These are phyloP conservation scores for Kwoniella dendrophila DNA, from an alignment of 768 basidiomycete genomes.

Conservation along the genomic window DNA sequence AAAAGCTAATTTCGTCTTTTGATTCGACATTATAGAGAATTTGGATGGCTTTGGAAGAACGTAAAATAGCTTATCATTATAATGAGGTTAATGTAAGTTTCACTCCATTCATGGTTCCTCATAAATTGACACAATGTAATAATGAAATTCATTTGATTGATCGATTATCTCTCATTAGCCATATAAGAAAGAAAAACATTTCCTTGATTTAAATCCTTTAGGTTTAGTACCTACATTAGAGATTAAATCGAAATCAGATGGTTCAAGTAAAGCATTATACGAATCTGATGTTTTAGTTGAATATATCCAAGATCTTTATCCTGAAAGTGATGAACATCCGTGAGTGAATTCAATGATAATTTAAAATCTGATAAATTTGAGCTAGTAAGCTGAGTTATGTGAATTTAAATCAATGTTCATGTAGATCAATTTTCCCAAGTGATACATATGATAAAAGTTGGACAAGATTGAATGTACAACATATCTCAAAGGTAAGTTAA, in stretches of 20 bases:
- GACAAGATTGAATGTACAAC: conserved; percentile 34
- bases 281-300: conserved; percentile 80
- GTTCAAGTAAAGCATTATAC: conserved; percentile 63
- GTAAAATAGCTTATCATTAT: conserved; percentile 68
- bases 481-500: conserved; percentile 57
- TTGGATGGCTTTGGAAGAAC: conserved; percentile 73
- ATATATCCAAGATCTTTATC: conserved; percentile 70
- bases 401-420: conserved; percentile 55
- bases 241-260: conserved; percentile 8
- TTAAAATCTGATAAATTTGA: not conserved
- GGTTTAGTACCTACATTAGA: conserved; percentile 74
- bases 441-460: conserved; percentile 27
- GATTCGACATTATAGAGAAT: conserved; percentile 60
- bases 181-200: conserved; percentile 73
- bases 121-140: too few relatives aligned
- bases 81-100: conserved; percentile 33
- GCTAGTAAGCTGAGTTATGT: conserved; percentile 24
- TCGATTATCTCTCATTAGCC: conserved; percentile 54
- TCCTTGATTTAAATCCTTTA: conserved; percentile 79
- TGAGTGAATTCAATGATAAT: conserved; percentile 56
- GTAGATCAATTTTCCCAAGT: conserved; percentile 60
- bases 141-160: not conserved
- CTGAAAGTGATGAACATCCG: conserved; percentile 58
- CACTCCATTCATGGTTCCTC: not conserved
- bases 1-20: too few relatives aligned